Conservation (phyloP, 768 basidiomycete genomes). For the Pleurotus sapidus region DNA sequence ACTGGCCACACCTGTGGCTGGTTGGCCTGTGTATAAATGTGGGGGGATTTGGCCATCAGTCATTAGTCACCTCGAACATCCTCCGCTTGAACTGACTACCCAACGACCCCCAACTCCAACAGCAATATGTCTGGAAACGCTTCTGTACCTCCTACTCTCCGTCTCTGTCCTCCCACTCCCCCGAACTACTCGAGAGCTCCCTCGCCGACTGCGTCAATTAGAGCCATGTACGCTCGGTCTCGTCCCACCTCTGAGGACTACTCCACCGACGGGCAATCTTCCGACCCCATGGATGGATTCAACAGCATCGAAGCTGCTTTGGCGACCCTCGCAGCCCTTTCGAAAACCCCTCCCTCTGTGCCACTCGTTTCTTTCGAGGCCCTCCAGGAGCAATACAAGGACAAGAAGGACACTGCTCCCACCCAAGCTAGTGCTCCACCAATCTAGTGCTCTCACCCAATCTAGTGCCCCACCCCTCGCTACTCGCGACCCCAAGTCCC, state of each 20-base stretch:
- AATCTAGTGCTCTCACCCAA: neutral
- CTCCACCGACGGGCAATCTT: neutral
- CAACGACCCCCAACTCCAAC: no score
- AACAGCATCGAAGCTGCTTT: neutral
- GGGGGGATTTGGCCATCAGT: no score
- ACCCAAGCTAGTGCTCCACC: neutral
- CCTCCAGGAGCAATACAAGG: neutral
- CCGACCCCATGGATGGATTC: neutral
- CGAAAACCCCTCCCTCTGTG: neutral
- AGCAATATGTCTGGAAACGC: no score
- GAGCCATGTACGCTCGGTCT: neutral
- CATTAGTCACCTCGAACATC: no score
- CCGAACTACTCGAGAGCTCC: neutral
- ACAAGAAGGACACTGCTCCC: neutral
- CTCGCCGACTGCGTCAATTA: neutral
- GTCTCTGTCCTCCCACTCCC: neutral
- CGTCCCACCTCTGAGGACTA: slow-evolving; percentile 2
- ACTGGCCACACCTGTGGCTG: no score
- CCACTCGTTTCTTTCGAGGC: neutral
- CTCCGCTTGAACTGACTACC: no score
- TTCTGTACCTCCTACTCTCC: neutral
- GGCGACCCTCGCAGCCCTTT: neutral
- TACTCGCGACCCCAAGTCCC: neutral
- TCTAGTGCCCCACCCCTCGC: neutral
- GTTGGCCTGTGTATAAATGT: no score